Percentiles rank a stretch among this genome's conserved stretches.
Evolutionary conservation across 2,329 filamentous ascomycete species (phyloP).

Genomic region (Colletotrichum godetiae): DNA sequence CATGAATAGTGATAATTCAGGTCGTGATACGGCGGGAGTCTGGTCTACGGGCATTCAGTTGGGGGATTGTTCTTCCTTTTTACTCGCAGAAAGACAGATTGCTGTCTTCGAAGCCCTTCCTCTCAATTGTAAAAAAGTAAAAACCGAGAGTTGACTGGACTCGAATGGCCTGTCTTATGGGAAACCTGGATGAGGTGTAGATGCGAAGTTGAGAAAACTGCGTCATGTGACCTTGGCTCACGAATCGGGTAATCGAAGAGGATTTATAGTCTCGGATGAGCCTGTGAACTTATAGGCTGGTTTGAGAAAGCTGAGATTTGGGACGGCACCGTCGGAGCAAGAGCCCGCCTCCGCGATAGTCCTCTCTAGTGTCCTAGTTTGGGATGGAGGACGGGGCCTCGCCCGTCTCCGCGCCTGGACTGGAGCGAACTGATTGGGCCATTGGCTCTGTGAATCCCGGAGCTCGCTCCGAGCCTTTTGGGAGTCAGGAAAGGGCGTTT

Average conservation of each 20-base stretch:
- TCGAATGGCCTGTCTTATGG: background rate
- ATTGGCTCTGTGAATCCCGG: background rate
- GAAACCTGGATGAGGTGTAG: background rate
- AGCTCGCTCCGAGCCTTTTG: background rate
- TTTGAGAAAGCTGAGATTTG: background rate
- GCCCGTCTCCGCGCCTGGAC: background rate
- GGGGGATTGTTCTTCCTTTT: no score
- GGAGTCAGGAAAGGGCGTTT: background rate
- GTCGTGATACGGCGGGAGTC: background rate
- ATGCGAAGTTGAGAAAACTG: background rate
- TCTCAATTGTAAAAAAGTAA: no score
- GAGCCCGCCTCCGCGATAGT: background rate
- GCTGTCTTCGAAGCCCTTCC: no score
- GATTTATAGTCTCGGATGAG: background rate
- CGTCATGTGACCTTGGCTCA: background rate
- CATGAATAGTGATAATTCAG: background rate
- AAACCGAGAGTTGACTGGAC: background rate
- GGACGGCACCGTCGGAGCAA: background rate
- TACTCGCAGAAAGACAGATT: no score
- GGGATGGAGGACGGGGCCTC: background rate
- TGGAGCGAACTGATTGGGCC: background rate
- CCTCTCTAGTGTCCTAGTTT: background rate
- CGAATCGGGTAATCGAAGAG: background rate
- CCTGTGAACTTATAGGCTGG: background rate
- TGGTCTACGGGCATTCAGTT: background rate